These are phyloP conservation scores for Diutina ranongensis DNA, from an alignment of 1,139 yeast genomes.

Conservation along the genomic window DNA sequence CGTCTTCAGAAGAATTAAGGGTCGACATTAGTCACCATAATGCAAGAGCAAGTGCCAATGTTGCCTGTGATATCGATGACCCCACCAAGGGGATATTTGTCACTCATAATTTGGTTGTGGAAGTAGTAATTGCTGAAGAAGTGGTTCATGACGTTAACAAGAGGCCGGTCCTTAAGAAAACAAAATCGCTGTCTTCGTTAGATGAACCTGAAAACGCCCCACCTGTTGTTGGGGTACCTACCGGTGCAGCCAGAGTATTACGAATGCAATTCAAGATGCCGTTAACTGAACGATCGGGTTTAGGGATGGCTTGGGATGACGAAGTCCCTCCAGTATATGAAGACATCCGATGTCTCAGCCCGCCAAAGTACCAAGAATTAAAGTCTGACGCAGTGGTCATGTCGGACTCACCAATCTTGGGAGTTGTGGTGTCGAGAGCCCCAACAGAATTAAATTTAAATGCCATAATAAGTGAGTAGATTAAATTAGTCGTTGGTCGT, in stretches of 20 bases:
- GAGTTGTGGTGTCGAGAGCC: background rate
- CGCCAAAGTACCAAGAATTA: slow-evolving; percentile 56
- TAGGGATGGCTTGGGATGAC: slow-evolving; percentile 98
- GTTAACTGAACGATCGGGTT: slow-evolving; percentile 82
- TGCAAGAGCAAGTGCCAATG: slow-evolving; percentile 38
- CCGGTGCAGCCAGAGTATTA: slow-evolving; percentile 90
- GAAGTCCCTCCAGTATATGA: slow-evolving; percentile 96
- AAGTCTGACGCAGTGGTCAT: background rate
- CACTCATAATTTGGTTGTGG: slow-evolving; percentile 65
- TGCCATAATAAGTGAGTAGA: no score
- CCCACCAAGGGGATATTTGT: slow-evolving; percentile 70
- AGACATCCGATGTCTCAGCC: slow-evolving; percentile 70
- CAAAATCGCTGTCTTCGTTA: slow-evolving; percentile 6
- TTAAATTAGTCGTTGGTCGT: no score
- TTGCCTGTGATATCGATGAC: slow-evolving; percentile 75
- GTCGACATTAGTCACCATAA: slow-evolving; percentile 18
- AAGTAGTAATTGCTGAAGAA: slow-evolving; percentile 91
- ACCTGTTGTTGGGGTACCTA: slow-evolving; percentile 54
- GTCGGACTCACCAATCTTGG: slow-evolving; percentile 2
- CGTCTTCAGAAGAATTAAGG: slow-evolving; percentile 19
- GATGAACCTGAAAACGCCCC: slow-evolving; percentile 10
- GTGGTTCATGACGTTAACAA: slow-evolving; percentile 28
- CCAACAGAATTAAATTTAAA: background rate
- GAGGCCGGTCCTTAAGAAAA: slow-evolving; percentile 5
- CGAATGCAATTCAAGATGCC: slow-evolving; percentile 85